Evolutionary conservation across 768 basidiomycete species (phyloP).

Genomic region (Termitomyces sp.): DNA sequence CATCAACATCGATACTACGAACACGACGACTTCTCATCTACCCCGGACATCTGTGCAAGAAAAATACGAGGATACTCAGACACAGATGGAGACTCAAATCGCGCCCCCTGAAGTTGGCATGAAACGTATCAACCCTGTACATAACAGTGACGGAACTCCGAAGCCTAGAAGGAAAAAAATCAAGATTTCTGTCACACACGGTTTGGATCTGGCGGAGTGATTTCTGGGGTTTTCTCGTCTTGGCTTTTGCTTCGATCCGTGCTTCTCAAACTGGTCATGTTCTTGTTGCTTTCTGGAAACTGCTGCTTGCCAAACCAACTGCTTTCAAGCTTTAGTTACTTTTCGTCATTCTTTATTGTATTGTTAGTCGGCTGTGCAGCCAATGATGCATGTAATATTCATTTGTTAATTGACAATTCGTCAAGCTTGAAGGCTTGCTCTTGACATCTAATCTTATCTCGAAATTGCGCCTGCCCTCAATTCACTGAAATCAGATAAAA

Average conservation of each 20-base stretch:
- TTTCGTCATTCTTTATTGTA: not conserved
- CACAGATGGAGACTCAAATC: slow-evolving; percentile 28
- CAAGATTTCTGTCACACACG: slow-evolving; percentile 67
- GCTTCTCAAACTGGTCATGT: not conserved
- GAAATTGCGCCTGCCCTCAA: slow-evolving; percentile 20
- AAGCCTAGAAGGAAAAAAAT: slow-evolving; percentile 54
- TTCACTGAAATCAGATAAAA: not conserved
- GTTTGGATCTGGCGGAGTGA: slow-evolving; percentile 74
- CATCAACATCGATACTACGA: slow-evolving; percentile 9
- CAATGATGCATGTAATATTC: not conserved
- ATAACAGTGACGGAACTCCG: slow-evolving; percentile 16
- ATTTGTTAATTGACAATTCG: not conserved
- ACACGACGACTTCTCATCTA: slow-evolving; percentile 1
- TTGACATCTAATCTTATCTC: slow-evolving; percentile 7
- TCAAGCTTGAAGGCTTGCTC: too few species aligned
- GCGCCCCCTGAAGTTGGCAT: slow-evolving; percentile 17
- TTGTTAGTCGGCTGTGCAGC: too few species aligned
- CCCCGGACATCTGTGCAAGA: slow-evolving; percentile 3
- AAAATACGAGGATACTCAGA: slow-evolving; percentile 24
- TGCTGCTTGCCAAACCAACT: not conserved
- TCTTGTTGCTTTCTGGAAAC: not conserved
- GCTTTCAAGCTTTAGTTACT: not conserved
- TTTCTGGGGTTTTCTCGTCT: not conserved
- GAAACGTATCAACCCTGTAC: slow-evolving; percentile 30
- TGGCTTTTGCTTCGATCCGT: not conserved